A percentile compares a stretch with the other conserved stretches of the same genome.
phyloP scores from a whole-genome alignment of 1,139 yeast species.

The Ogataea hybrid region DNA sequence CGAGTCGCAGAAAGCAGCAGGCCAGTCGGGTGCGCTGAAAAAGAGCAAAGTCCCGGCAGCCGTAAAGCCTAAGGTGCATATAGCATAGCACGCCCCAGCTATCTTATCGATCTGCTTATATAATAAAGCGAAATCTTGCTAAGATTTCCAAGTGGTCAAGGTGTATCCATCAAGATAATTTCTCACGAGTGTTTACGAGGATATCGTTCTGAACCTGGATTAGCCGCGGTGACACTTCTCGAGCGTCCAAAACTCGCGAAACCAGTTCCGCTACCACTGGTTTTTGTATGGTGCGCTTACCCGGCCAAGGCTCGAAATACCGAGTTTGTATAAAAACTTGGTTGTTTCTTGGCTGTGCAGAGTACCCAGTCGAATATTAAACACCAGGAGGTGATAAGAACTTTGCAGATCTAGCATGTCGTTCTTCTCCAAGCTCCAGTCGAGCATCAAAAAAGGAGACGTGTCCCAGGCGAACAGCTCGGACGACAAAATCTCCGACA shows the following conservation, averaged over 20 bases:
- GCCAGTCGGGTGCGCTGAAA: constrained; percentile 2
- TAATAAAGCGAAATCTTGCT: not conserved
- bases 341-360: not conserved
- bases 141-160: not conserved
- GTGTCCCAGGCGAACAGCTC: constrained; percentile 1
- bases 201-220: not conserved
- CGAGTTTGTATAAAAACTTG: not conserved
- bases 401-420: constrained; percentile 10
- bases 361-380: not conserved
- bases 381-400: constrained; percentile 1
- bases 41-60: not conserved
- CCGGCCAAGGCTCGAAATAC: constrained; percentile 1
- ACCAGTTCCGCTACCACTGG: not conserved
- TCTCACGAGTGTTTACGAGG: not conserved
- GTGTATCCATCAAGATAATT: too few relatives aligned
- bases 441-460: constrained; percentile 13
- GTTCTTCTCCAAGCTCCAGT: constrained; percentile 18
- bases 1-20: constrained; percentile 33
- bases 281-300: not conserved
- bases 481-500: not conserved
- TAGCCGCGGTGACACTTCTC: not conserved
- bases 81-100: not conserved
- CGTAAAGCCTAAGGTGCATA: not conserved
- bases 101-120: not conserved
- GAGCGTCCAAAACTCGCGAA: not conserved